Evolutionary conservation across 2,329 filamentous ascomycete species (phyloP), one percentile per base, ranked within the genome.

Genomic region (Fusarium guadeloupense): DNA sequence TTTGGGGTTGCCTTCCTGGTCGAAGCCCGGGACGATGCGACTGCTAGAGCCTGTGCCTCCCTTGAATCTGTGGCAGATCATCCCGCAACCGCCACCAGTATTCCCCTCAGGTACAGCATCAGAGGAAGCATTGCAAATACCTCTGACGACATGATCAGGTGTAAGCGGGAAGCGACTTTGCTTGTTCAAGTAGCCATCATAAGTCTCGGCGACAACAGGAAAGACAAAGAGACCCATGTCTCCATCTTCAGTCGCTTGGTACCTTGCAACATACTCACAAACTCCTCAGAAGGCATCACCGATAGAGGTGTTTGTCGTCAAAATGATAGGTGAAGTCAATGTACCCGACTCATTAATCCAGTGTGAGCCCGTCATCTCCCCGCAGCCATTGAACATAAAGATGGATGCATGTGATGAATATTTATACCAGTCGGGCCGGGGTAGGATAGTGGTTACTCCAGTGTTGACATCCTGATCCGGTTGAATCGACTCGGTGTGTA

Each of bases 21-120:
- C 76, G 20, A 77, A 63, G 0, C 82, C 82, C 3, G 75, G 72
- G n/a, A 89, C 80, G 8, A 85, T 62, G 20, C 88, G 80, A 41
- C 82, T 86, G 64, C 82, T 83, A 1, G 82, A 86, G 1, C 87
- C 87, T 0, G 87, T 90, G 1, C 88, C 87, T 30, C 86, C 88
- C 70, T 89, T 89, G 76, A 85, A 88, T 60, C 81, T 81, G 66
- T 89, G 85, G 67, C 85, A 88, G 31, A 85, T 80, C 85, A 89
- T 89, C 13, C 86, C 87, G 0, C 86, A 87, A n/a, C 88, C 88
- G 16, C 88, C 88, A 4, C 88, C 88, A 2, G 81, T 81, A 63
- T 85, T 86, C 0, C 88, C 88, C 72, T 90, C 87, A 3, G 74
- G 73, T 1, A 90, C 85, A 1, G 76, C 73, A 2, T 79, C 83